Conservation (phyloP, 2,329 filamentous ascomycete genomes). For the Clonostachys byssicola region DNA sequence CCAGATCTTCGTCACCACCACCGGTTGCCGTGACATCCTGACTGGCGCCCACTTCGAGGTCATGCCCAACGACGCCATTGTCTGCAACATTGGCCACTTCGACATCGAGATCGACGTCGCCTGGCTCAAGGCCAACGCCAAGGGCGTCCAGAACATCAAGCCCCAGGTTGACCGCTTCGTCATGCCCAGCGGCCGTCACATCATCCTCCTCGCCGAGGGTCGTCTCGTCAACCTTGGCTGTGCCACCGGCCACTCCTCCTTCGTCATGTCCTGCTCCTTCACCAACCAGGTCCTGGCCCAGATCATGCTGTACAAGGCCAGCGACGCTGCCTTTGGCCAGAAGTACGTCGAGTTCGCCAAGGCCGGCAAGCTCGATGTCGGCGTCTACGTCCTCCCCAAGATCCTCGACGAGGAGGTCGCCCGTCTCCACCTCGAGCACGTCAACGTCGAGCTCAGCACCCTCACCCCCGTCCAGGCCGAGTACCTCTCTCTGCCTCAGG, state of each 20-base stretch:
- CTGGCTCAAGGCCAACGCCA: slow-evolving; percentile 97
- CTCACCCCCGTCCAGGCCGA: slow-evolving; percentile 86
- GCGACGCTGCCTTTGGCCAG: slow-evolving; percentile 79
- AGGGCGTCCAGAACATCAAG: slow-evolving; percentile 97
- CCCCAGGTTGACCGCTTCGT: slow-evolving; percentile 98
- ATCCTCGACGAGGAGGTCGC: slow-evolving; percentile 98
- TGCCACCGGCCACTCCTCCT: slow-evolving; percentile 97
- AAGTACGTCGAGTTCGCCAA: slow-evolving; percentile 98
- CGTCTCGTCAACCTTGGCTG: slow-evolving; percentile 99
- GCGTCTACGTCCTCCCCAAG: slow-evolving; percentile 95
- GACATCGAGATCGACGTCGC: slow-evolving; percentile 99
- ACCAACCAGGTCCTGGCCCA: slow-evolving; percentile 99
- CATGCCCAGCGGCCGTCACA: slow-evolving; percentile 90
- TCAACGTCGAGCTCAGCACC: slow-evolving; percentile 89
- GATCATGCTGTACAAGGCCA: slow-evolving; percentile 95
- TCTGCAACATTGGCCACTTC: slow-evolving; percentile 99
- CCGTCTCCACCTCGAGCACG: slow-evolving; percentile 85
- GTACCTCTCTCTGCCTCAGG: slow-evolving; percentile 80
- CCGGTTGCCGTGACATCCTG: slow-evolving; percentile 97
- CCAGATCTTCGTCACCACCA: slow-evolving; percentile 99
- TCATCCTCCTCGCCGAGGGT: slow-evolving; percentile 97
- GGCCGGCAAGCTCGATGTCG: slow-evolving; percentile 81
- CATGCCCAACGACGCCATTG: slow-evolving; percentile 97
- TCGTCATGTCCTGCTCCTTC: slow-evolving; percentile 99
- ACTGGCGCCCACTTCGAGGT: slow-evolving; percentile 86